Evolutionary conservation across 495 filamentous ascomycete genomes (phyloP), one percentile per base, ranked within the genome.

Genomic region (Aspergillus cavernicola): DNA sequence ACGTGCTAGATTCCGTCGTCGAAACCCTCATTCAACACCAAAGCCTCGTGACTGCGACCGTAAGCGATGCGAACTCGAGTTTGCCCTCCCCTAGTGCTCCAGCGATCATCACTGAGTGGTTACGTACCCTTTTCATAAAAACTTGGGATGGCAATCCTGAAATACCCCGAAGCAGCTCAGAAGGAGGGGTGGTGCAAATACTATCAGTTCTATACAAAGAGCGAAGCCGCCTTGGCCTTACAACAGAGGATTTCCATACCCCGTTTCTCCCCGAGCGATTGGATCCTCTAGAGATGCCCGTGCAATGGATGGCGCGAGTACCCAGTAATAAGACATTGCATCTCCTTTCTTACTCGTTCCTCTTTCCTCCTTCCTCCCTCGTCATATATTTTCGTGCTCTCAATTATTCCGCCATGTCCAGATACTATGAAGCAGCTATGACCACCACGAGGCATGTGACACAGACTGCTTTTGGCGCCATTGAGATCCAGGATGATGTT

Each of bases 321-420:
- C 58, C 67, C 1, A 83, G 81, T 35, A 83, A 78, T 51, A 83
- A 84, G 53, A 82, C 74, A 3, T 67, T 87, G 31, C 92, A 97
- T 65, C 71, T 96, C 1, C 72, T 97, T 3, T 85, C 89, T 35
- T 88, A 87, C 55, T 80, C 89, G 1, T 96, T 89, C 65, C 73
- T 97, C 0, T 96, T 96, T 45, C 83, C 78, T 23, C 81, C 85
- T 0, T 75, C 85, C 0, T 80, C 80, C 11, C 69, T 93, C 7
- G 85, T 95, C 32, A 85, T 83, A 0, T 95, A 90, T 61, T 96
- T 96, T 61, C 86, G 92, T 4, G 81, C 90, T n/a, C 82, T 96
- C 52, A 96, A 96, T 60, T 87, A 88, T 58, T 82, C 84, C 0
- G 77, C 78, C 22, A 96, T 97, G 92, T 87, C 81, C 19, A 81